Conservation (phyloP, 2,329 filamentous ascomycete species). For the Fusarium sp. region DNA sequence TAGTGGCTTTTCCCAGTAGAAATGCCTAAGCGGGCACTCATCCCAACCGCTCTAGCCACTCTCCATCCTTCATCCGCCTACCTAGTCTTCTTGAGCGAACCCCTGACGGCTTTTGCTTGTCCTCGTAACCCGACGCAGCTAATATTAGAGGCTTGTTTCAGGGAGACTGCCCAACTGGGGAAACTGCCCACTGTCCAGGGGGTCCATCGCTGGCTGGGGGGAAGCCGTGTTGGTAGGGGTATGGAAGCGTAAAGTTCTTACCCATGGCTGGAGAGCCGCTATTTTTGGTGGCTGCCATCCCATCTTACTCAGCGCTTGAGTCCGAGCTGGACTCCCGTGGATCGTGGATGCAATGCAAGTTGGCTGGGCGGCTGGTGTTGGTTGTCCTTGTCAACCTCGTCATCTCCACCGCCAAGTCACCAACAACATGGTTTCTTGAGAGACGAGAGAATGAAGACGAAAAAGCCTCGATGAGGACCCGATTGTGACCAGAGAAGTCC, state of each 20-base stretch:
- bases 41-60: slow-evolving; percentile 11
- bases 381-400: not conserved
- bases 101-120: slow-evolving; percentile 22
- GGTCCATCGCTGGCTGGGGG: slow-evolving; percentile 6
- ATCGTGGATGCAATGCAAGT: not conserved
- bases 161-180: slow-evolving; percentile 21
- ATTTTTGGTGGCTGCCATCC: not conserved
- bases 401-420: not conserved
- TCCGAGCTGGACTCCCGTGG: not conserved
- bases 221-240: not conserved
- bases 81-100: not conserved
- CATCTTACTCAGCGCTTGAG: slow-evolving; percentile 23
- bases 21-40: not conserved
- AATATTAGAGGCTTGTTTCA: slow-evolving; percentile 38
- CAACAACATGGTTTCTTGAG: not conserved
- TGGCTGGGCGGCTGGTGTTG: slow-evolving; percentile 3
- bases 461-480: not conserved
- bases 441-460: not conserved
- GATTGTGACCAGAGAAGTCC: not conserved
- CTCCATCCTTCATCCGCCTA: not conserved
- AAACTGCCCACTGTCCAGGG: slow-evolving; percentile 27
- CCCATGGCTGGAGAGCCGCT: not conserved
- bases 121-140: slow-evolving; percentile 24
- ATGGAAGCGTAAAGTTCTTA: not conserved
- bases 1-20: slow-evolving; percentile 9